Base-by-base conservation (phyloP, 1,284 basidiomycete species). In the Wolfiporia cocos region DNA sequence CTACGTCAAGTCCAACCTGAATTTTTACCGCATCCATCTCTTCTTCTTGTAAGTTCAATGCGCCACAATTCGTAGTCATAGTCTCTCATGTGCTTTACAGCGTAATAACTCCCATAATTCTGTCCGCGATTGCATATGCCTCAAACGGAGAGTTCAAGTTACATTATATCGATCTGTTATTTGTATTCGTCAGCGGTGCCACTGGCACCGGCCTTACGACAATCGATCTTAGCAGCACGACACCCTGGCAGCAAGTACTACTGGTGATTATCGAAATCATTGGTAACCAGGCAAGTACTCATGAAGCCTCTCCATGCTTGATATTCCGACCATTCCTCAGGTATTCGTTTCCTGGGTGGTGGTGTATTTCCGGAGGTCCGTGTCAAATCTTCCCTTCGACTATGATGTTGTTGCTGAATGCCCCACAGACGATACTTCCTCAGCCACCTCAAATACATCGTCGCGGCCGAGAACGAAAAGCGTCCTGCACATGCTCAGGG, bases 161-260 rank as follows among this genome's bases (percentile, higher is more conserved):
- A 38, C 50, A 65, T 5, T 88, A 84, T 58, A 72, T 86, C 52
- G 88, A 92, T 55, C 66, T 77, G 5, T 68, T 91, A 34, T 91
- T 79, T 63, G 68, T 76, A 49, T 86, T 78, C 48, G 70, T 87
- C 51, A 86, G 81, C 59, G 78, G 82, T n/a, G 78, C 85, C 62
- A 84, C 81, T 0, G 82, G 88, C 32, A 87, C 84, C 41, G 88
- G 87, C 5, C 69, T 92, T 31, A 68, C 73, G 30, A 83, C 86
- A 2, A 63, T 86, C 48, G 79, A 91, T 58, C 60, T 90, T 49
- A 87, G 82, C 57, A 67, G 69, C 23, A 64, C 86, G 52, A 91
- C 87, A 0, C 65, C 65, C 24, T 87, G 80, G 70, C 88, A 91
- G 56, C 87, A 91, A 64, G 67, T 66, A 10, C 71, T 91, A 19